These are phyloP conservation scores for Aspergillus melleus DNA, from an alignment of 2,329 filamentous ascomycete genomes.

Conservation along the genomic window DNA sequence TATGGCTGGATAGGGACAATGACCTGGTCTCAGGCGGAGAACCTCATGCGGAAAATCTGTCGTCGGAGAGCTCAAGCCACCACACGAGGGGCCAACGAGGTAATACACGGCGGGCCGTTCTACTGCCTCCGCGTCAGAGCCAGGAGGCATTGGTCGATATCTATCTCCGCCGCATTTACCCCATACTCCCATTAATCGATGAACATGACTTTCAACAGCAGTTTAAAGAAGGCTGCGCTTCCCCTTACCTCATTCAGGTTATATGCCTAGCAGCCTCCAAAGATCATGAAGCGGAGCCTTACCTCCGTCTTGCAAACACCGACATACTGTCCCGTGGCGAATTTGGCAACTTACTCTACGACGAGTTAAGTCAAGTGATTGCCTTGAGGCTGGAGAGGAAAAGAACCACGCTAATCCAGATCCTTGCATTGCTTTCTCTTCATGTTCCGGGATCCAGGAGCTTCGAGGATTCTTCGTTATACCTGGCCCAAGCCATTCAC, in stretches of 20 bases:
- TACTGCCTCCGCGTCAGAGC: constrained; percentile 13
- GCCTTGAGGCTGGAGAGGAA: constrained; percentile 19
- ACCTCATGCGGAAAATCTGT: background rate
- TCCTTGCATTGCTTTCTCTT: constrained; percentile 31
- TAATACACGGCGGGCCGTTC: background rate
- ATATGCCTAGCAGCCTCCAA: constrained; percentile 36
- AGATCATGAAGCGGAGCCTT: constrained; percentile 23
- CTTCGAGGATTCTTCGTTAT: constrained; percentile 31
- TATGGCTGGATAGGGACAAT: constrained; percentile 13
- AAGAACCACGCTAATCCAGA: constrained; percentile 29
- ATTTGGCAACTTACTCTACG: constrained; percentile 17
- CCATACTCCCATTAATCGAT: constrained; percentile 31
- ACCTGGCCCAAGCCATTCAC: constrained; percentile 32
- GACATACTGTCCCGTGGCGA: background rate
- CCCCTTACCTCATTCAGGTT: constrained; percentile 27
- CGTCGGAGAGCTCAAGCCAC: background rate
- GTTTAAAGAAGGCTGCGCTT: constrained; percentile 20
- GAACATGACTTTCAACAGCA: constrained; percentile 22
- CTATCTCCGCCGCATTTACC: constrained; percentile 32
- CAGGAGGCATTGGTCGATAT: constrained; percentile 30
- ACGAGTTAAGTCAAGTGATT: constrained; percentile 27
- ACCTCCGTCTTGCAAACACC: constrained; percentile 21
- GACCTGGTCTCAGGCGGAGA: background rate
- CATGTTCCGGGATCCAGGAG: constrained; percentile 33
- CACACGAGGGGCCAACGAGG: background rate